Evolutionary conservation across 2,329 filamentous ascomycete genomes (phyloP).

Genomic region (Diaporthe sp.): DNA sequence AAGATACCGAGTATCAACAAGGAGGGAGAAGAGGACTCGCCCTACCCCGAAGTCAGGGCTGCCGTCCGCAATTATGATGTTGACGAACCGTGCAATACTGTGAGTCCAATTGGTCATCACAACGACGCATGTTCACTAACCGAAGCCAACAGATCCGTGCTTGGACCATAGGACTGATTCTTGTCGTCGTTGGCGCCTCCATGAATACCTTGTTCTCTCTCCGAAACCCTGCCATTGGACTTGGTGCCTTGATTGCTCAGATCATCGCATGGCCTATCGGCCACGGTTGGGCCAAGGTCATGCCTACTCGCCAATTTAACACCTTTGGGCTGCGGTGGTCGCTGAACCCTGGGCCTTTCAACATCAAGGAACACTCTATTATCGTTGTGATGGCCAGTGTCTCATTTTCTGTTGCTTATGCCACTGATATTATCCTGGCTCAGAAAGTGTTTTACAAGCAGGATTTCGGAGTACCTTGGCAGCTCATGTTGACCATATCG

Average conservation of each 20-base stretch:
- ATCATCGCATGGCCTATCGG: conserved; percentile 73
- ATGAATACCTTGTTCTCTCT: conserved; percentile 74
- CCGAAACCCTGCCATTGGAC: conserved; percentile 69
- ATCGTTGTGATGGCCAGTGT: conserved; percentile 79
- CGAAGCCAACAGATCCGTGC: conserved; percentile 45
- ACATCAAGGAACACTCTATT: conserved; percentile 76
- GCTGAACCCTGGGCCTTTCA: conserved; percentile 76
- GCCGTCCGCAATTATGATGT: conserved; percentile 74
- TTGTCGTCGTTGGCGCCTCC: conserved; percentile 67
- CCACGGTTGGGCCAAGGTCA: conserved; percentile 66
- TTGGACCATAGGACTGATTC: conserved; percentile 69
- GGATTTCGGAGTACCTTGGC: conserved; percentile 73
- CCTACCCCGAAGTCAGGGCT: conserved; percentile 74
- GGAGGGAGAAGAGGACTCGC: conserved; percentile 65
- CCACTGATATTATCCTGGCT: conserved; percentile 78
- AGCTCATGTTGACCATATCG: conserved; percentile 73
- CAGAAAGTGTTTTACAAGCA: conserved; percentile 79
- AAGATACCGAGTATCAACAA: conserved; percentile 41
- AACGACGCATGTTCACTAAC: not conserved
- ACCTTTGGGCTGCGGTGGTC: conserved; percentile 65
- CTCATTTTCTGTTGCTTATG: conserved; percentile 76
- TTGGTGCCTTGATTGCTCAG: conserved; percentile 71
- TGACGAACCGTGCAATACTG: conserved; percentile 72
- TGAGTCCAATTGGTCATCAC: conserved; percentile 49
- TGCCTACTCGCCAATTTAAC: conserved; percentile 60